Percentiles rank a stretch among this genome's conserved stretches.
Evolutionary conservation across 139 green algal genomes (phyloP).

Genomic region (Trebouxia sp.): DNA sequence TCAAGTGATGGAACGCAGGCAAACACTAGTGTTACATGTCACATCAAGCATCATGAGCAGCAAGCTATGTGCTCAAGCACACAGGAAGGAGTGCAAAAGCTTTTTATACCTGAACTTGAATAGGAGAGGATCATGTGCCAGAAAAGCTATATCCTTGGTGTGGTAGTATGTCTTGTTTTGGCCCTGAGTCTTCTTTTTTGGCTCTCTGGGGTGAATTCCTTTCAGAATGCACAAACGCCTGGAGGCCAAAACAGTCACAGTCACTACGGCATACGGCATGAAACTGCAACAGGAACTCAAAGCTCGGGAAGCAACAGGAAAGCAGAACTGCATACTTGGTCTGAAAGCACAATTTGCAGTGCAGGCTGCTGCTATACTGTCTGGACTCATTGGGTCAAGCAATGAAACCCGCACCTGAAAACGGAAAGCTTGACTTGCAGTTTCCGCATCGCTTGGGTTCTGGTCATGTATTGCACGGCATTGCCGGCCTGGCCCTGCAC

Average conservation of each 20-base stretch:
- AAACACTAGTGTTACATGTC: too few species aligned
- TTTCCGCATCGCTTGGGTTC: conserved; percentile 93
- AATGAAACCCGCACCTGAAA: conserved; percentile 76
- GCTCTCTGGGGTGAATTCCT: conserved; percentile 96
- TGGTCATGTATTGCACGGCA: conserved; percentile 91
- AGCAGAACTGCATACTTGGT: not conserved
- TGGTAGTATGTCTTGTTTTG: conserved; percentile 99
- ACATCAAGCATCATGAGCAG: too few species aligned
- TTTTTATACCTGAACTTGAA: conserved; percentile 75
- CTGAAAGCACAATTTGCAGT: not conserved
- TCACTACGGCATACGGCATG: not conserved
- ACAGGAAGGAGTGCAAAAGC: not conserved
- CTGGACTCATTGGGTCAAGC: not conserved
- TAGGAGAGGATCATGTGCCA: conserved; percentile 95
- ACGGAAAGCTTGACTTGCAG: conserved; percentile 95
- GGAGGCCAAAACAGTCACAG: too few species aligned
- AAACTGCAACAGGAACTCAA: not conserved
- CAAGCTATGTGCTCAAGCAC: not conserved
- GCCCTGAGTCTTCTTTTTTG: conserved; percentile 92
- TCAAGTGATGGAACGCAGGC: too few species aligned
- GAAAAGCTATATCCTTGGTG: conserved; percentile 95
- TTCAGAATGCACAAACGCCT: conserved; percentile 98
- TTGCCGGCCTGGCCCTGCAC: conserved; percentile 64
- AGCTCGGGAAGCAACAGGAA: not conserved
- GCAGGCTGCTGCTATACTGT: not conserved